Evolutionary conservation across 1,284 basidiomycete species (phyloP).

Genomic region (Cystobasidium sp.): DNA sequence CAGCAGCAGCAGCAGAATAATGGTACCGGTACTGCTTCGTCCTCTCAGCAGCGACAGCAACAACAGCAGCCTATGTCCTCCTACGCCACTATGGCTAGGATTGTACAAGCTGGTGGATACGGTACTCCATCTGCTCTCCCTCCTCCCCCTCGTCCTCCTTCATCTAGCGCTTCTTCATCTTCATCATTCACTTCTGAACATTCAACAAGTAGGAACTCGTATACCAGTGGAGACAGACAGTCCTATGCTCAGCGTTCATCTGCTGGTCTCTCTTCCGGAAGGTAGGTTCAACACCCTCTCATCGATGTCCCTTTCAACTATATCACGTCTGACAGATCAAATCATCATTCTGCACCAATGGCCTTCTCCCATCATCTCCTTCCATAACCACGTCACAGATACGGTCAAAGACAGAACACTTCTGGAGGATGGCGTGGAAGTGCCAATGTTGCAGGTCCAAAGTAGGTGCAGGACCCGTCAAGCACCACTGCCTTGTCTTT

Average conservation of each 20-base stretch:
- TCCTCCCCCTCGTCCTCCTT: neutral
- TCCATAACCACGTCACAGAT: neutral
- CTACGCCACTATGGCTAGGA: constrained; percentile 1
- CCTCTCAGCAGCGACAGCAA: too few relatives aligned
- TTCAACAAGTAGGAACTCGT: neutral
- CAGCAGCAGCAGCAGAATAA: neutral
- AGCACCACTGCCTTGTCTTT: neutral
- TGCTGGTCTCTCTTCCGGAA: neutral
- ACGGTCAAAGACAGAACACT: neutral
- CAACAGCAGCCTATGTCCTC: neutral
- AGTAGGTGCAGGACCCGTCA: neutral
- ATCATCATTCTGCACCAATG: neutral
- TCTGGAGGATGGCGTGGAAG: constrained; percentile 10
- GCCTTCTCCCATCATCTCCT: too few relatives aligned
- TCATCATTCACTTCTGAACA: constrained; percentile 5
- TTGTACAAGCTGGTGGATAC: constrained; percentile 8
- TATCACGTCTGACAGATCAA: neutral
- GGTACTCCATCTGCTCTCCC: neutral
- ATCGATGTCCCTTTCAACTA: neutral
- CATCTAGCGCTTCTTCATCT: neutral
- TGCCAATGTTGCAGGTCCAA: neutral
- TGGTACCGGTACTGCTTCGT: neutral
- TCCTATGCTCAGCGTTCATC: neutral
- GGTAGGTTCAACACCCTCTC: neutral
- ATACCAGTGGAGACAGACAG: neutral